These are phyloP conservation scores for Pseudogymnoascus sp. DNA, from an alignment of 2,329 filamentous ascomycete species.

Conservation along the genomic window DNA sequence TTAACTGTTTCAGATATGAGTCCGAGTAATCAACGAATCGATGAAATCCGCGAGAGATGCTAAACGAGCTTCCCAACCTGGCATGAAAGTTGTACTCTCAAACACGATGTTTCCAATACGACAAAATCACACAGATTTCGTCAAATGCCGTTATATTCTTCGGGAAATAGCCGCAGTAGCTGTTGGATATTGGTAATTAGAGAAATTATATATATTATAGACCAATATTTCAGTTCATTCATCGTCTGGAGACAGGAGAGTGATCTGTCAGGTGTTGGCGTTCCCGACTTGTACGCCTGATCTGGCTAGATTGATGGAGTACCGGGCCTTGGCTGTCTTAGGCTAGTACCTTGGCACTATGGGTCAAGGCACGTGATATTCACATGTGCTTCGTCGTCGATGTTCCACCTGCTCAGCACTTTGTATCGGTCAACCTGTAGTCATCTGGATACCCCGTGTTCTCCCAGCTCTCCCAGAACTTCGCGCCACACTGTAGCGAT, in stretches of 20 bases:
- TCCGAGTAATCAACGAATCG: background rate
- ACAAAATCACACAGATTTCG: background rate
- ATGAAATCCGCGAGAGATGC: background rate
- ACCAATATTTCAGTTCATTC: background rate
- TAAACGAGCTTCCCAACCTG: background rate
- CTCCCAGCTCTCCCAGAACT: constrained; percentile 26
- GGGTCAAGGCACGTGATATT: background rate
- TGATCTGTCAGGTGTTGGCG: background rate
- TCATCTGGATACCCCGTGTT: constrained; percentile 24
- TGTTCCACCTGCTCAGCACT: background rate
- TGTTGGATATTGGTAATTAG: background rate
- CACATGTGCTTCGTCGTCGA: background rate
- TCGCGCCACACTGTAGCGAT: constrained; percentile 14
- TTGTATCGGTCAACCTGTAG: background rate
- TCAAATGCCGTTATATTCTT: background rate
- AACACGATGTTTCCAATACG: background rate
- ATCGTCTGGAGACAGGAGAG: background rate
- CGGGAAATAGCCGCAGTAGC: background rate
- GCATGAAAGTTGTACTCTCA: background rate
- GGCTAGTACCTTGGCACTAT: background rate
- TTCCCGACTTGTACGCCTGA: background rate
- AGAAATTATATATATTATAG: background rate
- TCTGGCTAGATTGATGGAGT: background rate
- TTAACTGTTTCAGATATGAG: background rate
- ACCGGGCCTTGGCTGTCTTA: background rate